Base-by-base conservation (phyloP, 2,329 filamentous ascomycete species). In the Aspergillus tubingensis region DNA sequence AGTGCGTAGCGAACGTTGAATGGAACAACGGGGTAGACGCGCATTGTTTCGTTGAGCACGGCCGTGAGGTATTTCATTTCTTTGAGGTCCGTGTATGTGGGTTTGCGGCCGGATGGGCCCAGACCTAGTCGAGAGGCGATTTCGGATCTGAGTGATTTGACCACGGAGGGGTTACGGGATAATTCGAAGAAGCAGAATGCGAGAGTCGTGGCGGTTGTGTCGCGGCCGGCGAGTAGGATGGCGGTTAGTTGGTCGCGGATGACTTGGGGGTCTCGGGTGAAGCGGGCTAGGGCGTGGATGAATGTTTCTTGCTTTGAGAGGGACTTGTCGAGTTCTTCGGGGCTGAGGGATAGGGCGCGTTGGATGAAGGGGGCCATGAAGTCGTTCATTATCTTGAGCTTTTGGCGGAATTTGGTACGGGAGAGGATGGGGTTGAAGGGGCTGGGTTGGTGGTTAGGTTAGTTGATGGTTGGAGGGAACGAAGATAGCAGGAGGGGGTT, bases 101-200 rank as follows among this genome's bases (percentile, higher is more conserved):
- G 76, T 54, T 74, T 77, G 11, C 64, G 68, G 8, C 80, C 81
- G 3, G 81, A 77, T 5, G 82, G 77, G 13, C 85, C 79, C 6
- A 83, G 74, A 1, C 92, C 92, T 4, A 96, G 84, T 0, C 81
- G 80, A 1, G 83, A 73, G 25, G 88, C 74, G 69, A 96, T 92
- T 75, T 96, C 92, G 23, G 80, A 76, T 23, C 92, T 87, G 54
- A 97, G 82, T 72, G 87, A 90, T 55, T 80, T 74, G 3, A 92
- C 85, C 2, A 86, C 82, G 2, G 85, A 79, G 0, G 92, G 91
- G 66, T 91, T 83, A 15, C 87, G 86, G 39, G 88, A 85, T 2
- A 97, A 83, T 75, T 96, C 91, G 75, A 95, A 96, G 61, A 96
- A 82, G 38, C 86, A 82, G 89, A 92, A 96, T 0, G 88, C 90